phyloP scores from a whole-genome alignment of 2,329 filamentous ascomycete genomes.

The Epichloe gansuensis region DNA sequence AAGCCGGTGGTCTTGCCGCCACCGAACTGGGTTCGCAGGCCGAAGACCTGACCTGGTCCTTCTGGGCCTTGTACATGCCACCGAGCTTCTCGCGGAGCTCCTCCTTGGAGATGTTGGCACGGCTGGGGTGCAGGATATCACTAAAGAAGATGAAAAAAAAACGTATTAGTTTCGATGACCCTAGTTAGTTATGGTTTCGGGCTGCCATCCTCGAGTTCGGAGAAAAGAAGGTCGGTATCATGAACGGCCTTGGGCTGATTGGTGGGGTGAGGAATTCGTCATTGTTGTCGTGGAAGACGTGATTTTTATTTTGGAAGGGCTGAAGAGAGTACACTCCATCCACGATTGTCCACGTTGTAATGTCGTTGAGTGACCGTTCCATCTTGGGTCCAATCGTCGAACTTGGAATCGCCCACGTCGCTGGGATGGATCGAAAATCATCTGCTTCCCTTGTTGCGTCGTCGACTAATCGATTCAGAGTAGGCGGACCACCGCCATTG shows the following conservation, averaged over 20 bases:
- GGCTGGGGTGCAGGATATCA: slow-evolving; percentile 98
- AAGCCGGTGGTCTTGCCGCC: slow-evolving; percentile 99
- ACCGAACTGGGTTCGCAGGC: slow-evolving; percentile 97
- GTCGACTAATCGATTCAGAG: not conserved
- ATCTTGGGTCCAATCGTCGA: not conserved
- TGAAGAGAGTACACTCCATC: no score
- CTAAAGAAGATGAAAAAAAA: slow-evolving; percentile 33
- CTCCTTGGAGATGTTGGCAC: slow-evolving; percentile 97
- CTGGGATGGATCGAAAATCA: not conserved
- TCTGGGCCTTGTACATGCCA: slow-evolving; percentile 94
- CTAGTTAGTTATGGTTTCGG: not conserved
- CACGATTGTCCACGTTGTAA: not conserved
- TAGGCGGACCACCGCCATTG: not conserved
- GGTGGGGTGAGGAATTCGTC: not conserved
- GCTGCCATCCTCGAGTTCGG: not conserved
- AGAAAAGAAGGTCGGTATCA: slow-evolving; percentile 3
- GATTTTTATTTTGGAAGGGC: not conserved
- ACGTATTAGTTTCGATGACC: slow-evolving; percentile 6
- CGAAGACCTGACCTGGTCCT: slow-evolving; percentile 98
- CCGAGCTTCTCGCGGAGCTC: slow-evolving; percentile 93
- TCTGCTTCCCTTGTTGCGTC: not conserved
- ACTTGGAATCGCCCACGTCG: not conserved
- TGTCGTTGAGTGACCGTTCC: not conserved
- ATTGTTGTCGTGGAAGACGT: not conserved
- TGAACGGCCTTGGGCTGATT: slow-evolving; percentile 1